Conservation (phyloP, 164 flowering plant genomes). For the Berberis vulgaris region DNA sequence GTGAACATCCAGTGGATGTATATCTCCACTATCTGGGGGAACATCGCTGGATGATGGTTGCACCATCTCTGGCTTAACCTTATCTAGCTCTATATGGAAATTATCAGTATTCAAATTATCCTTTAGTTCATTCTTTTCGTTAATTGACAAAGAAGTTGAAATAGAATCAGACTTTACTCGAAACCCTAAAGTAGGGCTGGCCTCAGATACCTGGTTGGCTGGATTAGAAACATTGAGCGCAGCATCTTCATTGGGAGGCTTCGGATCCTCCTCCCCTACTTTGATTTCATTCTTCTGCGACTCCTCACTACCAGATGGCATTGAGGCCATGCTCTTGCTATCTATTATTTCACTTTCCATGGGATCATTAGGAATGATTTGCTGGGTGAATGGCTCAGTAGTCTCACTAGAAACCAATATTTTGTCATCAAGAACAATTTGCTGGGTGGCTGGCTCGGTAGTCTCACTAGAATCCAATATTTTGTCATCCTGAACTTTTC, state of each 20-base stretch:
- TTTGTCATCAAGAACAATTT: constrained; percentile 13
- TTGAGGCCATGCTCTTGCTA: constrained; percentile 21
- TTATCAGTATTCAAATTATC: constrained; percentile 86
- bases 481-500: constrained; percentile 17
- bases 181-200: constrained; percentile 71
- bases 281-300: constrained; percentile 18
- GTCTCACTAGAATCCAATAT: constrained; percentile 6
- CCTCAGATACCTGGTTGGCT: constrained; percentile 89
- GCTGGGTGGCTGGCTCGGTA: constrained; percentile 13
- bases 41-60: constrained; percentile 60
- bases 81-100: constrained; percentile 77
- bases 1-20: constrained; percentile 60
- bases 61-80: constrained; percentile 68
- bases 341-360: constrained; percentile 17
- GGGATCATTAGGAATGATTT: constrained; percentile 15
- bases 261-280: constrained; percentile 22
- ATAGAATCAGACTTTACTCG: constrained; percentile 86
- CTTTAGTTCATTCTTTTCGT: constrained; percentile 86
- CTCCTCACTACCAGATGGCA: constrained; percentile 20
- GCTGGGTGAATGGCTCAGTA: constrained; percentile 13
- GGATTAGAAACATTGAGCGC: constrained; percentile 29
- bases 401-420: constrained; percentile 6
- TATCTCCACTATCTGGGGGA: constrained; percentile 49
- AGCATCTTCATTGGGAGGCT: constrained; percentile 17
- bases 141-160: constrained; percentile 82